phyloP scores from a whole-genome alignment of 202 grass and related monocot species.

The Carex sylvatica region DNA sequence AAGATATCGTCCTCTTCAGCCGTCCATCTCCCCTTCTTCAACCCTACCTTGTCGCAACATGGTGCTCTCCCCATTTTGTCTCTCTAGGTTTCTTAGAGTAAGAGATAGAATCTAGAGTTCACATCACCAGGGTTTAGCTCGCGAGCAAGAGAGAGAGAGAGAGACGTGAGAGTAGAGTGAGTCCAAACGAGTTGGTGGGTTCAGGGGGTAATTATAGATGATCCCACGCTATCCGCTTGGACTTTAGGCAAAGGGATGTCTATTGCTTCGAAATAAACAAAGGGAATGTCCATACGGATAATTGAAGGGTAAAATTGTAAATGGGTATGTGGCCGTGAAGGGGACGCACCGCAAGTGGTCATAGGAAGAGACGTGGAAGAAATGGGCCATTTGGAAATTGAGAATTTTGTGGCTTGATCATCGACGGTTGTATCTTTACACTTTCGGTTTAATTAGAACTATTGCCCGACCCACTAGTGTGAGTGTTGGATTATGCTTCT shows the following conservation, averaged over 20 bases:
- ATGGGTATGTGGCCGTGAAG: background rate
- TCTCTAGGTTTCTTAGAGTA: background rate
- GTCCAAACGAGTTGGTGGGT: conserved; percentile 44
- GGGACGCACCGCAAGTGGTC: background rate
- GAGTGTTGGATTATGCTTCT: background rate
- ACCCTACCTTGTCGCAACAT: conserved; percentile 92
- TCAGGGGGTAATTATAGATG: too few species aligned
- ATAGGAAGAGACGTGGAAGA: conserved; percentile 3
- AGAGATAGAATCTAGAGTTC: background rate
- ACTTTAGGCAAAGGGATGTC: background rate
- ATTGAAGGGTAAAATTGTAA: background rate
- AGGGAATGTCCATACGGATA: background rate
- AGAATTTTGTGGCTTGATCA: background rate
- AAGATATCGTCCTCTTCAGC: conserved; percentile 75
- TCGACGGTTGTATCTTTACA: background rate
- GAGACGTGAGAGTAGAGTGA: background rate
- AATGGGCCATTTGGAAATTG: background rate
- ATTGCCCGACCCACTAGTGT: background rate
- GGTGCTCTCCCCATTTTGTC: conserved; percentile 80
- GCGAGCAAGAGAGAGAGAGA: background rate
- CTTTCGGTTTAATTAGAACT: background rate
- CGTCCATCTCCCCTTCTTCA: conserved; percentile 88
- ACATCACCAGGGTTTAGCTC: too few species aligned
- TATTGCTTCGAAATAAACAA: background rate
- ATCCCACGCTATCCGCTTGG: background rate